Percentiles rank a stretch among this genome's conserved stretches.
These are phyloP conservation scores for Noccaea bulbosa DNA, from an alignment of 345 rosid genomes.

Conservation along the genomic window DNA sequence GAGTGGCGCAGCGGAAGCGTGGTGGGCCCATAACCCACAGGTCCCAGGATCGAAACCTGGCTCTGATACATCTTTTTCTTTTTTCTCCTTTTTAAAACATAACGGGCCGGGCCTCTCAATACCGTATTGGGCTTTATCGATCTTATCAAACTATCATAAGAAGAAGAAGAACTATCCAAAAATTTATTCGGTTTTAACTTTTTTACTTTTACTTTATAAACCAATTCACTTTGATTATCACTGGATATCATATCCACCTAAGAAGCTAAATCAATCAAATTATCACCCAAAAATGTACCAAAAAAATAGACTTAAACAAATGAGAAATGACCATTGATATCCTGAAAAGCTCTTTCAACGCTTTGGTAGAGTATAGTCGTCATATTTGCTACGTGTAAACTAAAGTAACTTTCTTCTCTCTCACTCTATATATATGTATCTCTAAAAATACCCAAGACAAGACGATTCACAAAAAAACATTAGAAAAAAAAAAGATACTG, in stretches of 20 bases:
- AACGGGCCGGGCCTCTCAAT: no score
- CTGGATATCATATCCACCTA: neutral
- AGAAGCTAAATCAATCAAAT: neutral
- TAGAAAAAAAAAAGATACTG: neutral
- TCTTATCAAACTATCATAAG: no score
- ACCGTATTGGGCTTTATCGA: no score
- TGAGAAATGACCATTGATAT: constrained; percentile 28
- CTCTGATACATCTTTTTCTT: constrained; percentile 38
- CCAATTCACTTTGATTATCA: no score
- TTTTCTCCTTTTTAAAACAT: no score
- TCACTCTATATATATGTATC: neutral
- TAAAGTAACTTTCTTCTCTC: constrained; percentile 1
- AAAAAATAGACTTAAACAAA: constrained; percentile 1
- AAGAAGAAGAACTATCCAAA: no score
- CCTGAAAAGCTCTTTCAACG: constrained; percentile 21
- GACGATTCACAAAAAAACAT: neutral
- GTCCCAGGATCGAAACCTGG: constrained; percentile 83
- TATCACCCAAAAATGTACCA: constrained; percentile 8
- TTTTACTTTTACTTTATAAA: no score
- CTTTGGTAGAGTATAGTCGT: constrained; percentile 3
- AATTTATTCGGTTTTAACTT: no score
- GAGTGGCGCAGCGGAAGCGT: constrained; percentile 72
- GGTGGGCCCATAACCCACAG: constrained; percentile 81
- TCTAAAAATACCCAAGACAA: neutral
- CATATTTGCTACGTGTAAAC: constrained; percentile 36